A percentile compares a stretch with the other conserved stretches of the same genome.
Evolutionary conservation across 345 rosid genomes (phyloP).

Genomic region (Geranium rotundifolium): DNA sequence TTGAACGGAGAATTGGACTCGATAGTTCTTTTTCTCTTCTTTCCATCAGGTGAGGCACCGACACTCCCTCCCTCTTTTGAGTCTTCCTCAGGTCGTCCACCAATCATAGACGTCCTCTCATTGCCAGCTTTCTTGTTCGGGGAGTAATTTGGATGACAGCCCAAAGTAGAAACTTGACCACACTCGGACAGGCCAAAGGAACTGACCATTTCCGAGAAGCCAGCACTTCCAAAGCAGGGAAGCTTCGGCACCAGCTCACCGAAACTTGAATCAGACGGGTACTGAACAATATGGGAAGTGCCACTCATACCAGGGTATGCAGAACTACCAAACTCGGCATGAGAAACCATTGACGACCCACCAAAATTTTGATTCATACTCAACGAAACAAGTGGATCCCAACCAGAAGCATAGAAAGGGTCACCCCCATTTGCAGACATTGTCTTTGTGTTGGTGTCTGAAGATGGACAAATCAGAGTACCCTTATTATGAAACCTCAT

Average conservation of each 20-base stretch:
- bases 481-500: slow-evolving; percentile 28
- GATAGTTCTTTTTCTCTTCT: slow-evolving; percentile 42
- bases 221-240: slow-evolving; percentile 45
- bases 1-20: slow-evolving; percentile 30
- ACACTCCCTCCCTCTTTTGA: slow-evolving; percentile 27
- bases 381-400: slow-evolving; percentile 59
- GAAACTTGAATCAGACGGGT: slow-evolving; percentile 48
- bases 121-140: slow-evolving; percentile 30
- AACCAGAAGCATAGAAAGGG: slow-evolving; percentile 60
- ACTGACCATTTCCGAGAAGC: slow-evolving; percentile 46
- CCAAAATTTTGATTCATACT: slow-evolving; percentile 35
- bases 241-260: slow-evolving; percentile 41
- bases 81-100: slow-evolving; percentile 31
- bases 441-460: slow-evolving; percentile 31
- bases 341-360: slow-evolving; percentile 43
- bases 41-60: slow-evolving; percentile 39
- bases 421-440: slow-evolving; percentile 23
- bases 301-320: slow-evolving; percentile 39
- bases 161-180: slow-evolving; percentile 21
- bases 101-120: slow-evolving; percentile 28
- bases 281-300: slow-evolving; percentile 35
- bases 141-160: slow-evolving; percentile 25
- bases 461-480: slow-evolving; percentile 30
- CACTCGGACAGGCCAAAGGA: slow-evolving; percentile 31
- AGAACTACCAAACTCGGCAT: slow-evolving; percentile 38